These are phyloP conservation scores for Suhomyces sp. DNA, from an alignment of 805 yeast species.

Conservation along the genomic window DNA sequence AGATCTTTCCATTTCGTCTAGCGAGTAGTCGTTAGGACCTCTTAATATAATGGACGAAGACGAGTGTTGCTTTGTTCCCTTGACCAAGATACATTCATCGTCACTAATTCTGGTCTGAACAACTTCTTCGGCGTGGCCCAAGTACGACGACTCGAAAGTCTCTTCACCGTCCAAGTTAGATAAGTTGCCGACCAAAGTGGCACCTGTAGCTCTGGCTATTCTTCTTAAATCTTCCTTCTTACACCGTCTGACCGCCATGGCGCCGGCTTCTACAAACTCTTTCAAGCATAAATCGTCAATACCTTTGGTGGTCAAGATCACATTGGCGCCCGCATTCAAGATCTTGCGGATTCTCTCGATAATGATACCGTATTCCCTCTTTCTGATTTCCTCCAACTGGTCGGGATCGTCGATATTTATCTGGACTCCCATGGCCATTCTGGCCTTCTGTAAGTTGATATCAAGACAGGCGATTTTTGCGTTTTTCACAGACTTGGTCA, in stretches of 20 bases:
- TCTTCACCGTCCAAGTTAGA: slow-evolving; percentile 96
- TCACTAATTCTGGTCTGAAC: slow-evolving; percentile 88
- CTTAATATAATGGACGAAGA: slow-evolving; percentile 88
- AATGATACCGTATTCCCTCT: slow-evolving; percentile 83
- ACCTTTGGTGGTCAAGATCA: slow-evolving; percentile 89
- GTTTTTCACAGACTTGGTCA: slow-evolving; percentile 66
- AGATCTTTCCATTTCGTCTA: slow-evolving; percentile 98
- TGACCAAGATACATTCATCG: slow-evolving; percentile 92
- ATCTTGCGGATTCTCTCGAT: slow-evolving; percentile 80
- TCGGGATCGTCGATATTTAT: slow-evolving; percentile 97
- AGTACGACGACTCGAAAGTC: slow-evolving; percentile 75
- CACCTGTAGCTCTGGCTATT: slow-evolving; percentile 98
- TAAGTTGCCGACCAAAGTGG: slow-evolving; percentile 79
- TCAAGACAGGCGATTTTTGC: slow-evolving; percentile 89
- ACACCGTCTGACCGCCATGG: slow-evolving; percentile 96
- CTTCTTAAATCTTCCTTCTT: slow-evolving; percentile 94
- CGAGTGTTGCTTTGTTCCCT: slow-evolving; percentile 88
- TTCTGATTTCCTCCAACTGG: slow-evolving; percentile 87
- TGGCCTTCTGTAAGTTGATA: slow-evolving; percentile 89
- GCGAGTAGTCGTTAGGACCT: slow-evolving; percentile 91
- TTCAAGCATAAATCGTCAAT: slow-evolving; percentile 90
- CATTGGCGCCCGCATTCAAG: slow-evolving; percentile 87
- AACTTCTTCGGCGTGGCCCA: slow-evolving; percentile 90
- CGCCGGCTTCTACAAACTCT: slow-evolving; percentile 86
- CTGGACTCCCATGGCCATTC: slow-evolving; percentile 98